These are phyloP conservation scores for Ampelocalamus luodianensis DNA, from an alignment of 176 grass and related monocot genomes.

Conservation along the genomic window DNA sequence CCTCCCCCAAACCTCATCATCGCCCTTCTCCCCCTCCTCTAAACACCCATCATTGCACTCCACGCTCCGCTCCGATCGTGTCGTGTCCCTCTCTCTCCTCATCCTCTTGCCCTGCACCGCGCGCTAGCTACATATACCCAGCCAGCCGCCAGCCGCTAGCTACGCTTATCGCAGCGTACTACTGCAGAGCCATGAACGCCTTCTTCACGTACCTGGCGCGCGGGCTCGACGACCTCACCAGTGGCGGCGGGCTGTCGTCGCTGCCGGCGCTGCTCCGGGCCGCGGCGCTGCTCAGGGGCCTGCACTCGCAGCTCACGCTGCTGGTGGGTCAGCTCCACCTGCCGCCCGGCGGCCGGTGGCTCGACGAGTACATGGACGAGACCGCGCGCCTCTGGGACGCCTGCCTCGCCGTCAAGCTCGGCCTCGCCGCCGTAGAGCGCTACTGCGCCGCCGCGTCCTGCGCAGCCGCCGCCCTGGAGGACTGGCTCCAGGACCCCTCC, in stretches of 20 bases:
- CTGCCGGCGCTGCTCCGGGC: constrained; percentile 61
- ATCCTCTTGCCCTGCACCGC: constrained; percentile 8
- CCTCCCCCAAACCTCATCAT: constrained; percentile 62
- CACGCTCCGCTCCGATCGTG: constrained; percentile 12
- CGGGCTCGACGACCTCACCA: constrained; percentile 76
- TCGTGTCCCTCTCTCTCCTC: constrained; percentile 20
- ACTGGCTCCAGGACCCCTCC: constrained; percentile 63
- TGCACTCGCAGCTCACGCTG: constrained; percentile 77
- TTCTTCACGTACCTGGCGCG: constrained; percentile 79
- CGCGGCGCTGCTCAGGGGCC: constrained; percentile 57
- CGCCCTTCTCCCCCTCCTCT: constrained; percentile 65
- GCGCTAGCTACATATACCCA: constrained; percentile 39
- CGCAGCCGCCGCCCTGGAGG: constrained; percentile 64
- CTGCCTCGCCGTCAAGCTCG: constrained; percentile 83
- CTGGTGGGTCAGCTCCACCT: constrained; percentile 89
- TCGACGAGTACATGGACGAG: constrained; percentile 99
- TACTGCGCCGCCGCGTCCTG: constrained; percentile 64
- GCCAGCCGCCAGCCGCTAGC: background rate
- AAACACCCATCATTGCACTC: constrained; percentile 88
- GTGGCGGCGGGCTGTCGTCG: constrained; percentile 52
- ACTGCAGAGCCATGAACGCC: constrained; percentile 50
- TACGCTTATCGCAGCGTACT: background rate
- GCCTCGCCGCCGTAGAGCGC: constrained; percentile 71
- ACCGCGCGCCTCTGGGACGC: constrained; percentile 90
- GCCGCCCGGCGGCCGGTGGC: constrained; percentile 86